Evolutionary conservation across 495 filamentous ascomycete species (phyloP), one percentile per base, ranked within the genome.

Genomic region (Penicillium cosmopolitanum): DNA sequence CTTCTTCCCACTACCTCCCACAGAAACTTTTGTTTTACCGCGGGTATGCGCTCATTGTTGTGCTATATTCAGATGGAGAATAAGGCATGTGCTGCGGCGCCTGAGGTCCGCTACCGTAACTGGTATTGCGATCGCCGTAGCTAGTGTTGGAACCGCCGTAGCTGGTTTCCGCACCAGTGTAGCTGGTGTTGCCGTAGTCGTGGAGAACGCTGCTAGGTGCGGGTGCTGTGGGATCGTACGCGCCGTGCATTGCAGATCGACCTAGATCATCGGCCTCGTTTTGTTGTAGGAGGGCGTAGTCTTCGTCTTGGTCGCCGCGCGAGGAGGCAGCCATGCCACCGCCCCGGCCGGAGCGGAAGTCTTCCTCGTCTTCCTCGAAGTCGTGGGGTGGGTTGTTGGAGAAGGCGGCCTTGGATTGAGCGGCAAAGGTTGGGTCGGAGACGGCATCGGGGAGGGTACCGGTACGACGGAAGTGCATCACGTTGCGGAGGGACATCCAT

Each of bases 391-490:
- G 74, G 56, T 81, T 81, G 1, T 79, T 75, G 2, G 80, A 82
- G 64, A 81, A 82, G 35, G 77, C 79, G 31, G 76, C 79, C 57
- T 82, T 79, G 62, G 69, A 73, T 57, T 82, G 79, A 13, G 74
- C 77, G 50, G 74, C 79, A 50, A 73, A 75, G 51, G 82, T 83
- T 25, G 85, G 83, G 48, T 80, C 75, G 33, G 79, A 75, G 50
- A 78, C 75, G 55, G 85, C 84, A 31, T 87, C 86, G n/a, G 90
- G 91, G 6, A 93, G 83, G 43, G 82, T 83, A 58, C 91, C 90
- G 62, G 92, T 87, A 55, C 84, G 84, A 60, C 88, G 84, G 80
- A 88, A 96, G 76, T 92, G 89, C 66, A 87, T 82, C 54, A 92
- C 80, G 51, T 87, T 88, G 75, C 91, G 90, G 66, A 91, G 78